Conservation (phyloP, 352 stramenopile genomes). For the Pythium utonaiense region DNA sequence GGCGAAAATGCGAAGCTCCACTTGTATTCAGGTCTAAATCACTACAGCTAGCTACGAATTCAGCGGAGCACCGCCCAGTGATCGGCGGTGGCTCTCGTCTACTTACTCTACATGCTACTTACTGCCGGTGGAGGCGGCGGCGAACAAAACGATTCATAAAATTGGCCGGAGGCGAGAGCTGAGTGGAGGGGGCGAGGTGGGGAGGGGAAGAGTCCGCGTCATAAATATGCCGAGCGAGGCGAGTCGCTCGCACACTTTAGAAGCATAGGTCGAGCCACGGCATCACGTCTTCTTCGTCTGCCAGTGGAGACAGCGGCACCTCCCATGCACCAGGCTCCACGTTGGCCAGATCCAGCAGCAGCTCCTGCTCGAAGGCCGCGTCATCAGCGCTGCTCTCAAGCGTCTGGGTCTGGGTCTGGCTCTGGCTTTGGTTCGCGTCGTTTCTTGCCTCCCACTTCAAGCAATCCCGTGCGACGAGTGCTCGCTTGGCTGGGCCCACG, state of each 20-base stretch:
- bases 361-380: conserved; percentile 54
- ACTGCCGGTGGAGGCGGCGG: neutral
- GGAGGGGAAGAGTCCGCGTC: neutral
- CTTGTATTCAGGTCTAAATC: conserved; percentile 2
- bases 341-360: conserved; percentile 68
- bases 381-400: conserved; percentile 31
- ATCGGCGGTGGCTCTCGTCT: neutral
- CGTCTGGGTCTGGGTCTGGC: conserved; percentile 16
- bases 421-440: conserved; percentile 12
- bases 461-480: conserved; percentile 63
- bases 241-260: conserved; percentile 25
- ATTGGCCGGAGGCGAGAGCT: neutral
- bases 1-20: neutral
- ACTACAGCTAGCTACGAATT: conserved; percentile 20
- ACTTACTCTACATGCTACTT: conserved; percentile 20
- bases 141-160: conserved; percentile 22
- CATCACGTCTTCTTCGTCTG: conserved; percentile 82
- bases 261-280: conserved; percentile 84
- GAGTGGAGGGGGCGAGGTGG: neutral
- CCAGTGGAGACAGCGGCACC: conserved; percentile 74
- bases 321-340: conserved; percentile 78
- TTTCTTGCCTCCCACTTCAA: conserved; percentile 54
- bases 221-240: conserved; percentile 10
- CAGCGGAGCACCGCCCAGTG: neutral
- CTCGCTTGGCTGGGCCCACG: conserved; percentile 41